Base-by-base conservation (phyloP, 805 yeast genomes). In the Jamesozyma spencerorum region DNA sequence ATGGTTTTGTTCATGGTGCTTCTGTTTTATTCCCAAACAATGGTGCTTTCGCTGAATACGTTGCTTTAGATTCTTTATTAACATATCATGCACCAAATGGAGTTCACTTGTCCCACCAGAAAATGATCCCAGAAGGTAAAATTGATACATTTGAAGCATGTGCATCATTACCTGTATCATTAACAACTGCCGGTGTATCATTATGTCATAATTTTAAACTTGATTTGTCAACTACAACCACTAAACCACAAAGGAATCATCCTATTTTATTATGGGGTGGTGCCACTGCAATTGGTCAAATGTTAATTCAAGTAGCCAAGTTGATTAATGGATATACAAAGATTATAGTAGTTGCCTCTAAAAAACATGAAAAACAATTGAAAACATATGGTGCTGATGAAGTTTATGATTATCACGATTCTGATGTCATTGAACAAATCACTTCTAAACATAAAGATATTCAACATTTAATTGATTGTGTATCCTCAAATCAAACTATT, bases 1-100 rank as follows among this genome's bases (percentile, higher is more conserved):
- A 71, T 31, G 70, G 75, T 11, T 63, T 73, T 45, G 64, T 70
- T 15, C 80, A 71, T 42, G 88, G 87, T 48, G 69, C 70, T 37
- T 66, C 66, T 41, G 56, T 54, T n/a, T 48, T 53, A 29, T 47
- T 44, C 20, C 71, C 69, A 3, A 63, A 57, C 3, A 66, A 65
- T 40, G 88, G 88, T 39, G 74, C 75, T 1, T 81, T 78, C 56
- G 74, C 77, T 30, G 75, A 80, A 43, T 74, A 77, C 49, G 66
- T 65, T 20, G 53, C 64, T 19, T 33, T 49, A 18, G 48, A 46
- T 17, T 38, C 47, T 4, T 24, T 26, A 66, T 24, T 47, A 53
- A 29, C 56, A 7, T 46, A 46, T 30, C 43, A 52, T 34, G 41
- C 48, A 20, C 32, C 42, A 18, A 40, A 40, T 18, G 50, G 43